A percentile compares a stretch with the other conserved stretches of the same genome.
These are phyloP conservation scores for Volvariella volvacea DNA, from an alignment of 1,284 basidiomycete species.

Conservation along the genomic window DNA sequence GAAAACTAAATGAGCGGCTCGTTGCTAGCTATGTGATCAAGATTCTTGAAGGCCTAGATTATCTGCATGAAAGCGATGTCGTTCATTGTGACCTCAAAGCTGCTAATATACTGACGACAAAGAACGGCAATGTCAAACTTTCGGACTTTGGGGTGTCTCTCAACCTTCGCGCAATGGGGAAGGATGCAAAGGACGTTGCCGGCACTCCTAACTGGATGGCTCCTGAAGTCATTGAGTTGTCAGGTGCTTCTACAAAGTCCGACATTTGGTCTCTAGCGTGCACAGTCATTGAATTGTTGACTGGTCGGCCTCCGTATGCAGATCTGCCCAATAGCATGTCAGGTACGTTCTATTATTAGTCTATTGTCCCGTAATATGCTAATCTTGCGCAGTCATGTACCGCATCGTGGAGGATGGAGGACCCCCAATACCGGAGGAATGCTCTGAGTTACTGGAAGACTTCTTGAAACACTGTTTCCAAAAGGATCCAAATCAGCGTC, in stretches of 20 bases:
- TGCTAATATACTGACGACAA: conserved; percentile 96
- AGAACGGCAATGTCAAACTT: conserved; percentile 95
- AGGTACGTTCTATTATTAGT: conserved; percentile 37
- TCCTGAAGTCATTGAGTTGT: conserved; percentile 87
- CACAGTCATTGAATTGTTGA: conserved; percentile 89
- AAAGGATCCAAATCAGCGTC: conserved; percentile 78
- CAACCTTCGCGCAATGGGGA: conserved; percentile 92
- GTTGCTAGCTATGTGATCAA: conserved; percentile 89
- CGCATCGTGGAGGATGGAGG: conserved; percentile 89
- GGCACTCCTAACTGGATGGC: conserved; percentile 99
- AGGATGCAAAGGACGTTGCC: conserved; percentile 82
- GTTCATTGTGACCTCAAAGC: conserved; percentile 95
- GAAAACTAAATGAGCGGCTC: conserved; percentile 84
- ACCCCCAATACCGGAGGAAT: conserved; percentile 79
- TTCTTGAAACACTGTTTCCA: conserved; percentile 84
- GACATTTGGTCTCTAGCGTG: conserved; percentile 94
- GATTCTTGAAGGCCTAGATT: conserved; percentile 88
- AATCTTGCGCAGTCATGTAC: conserved; percentile 69
- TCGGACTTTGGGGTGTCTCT: conserved; percentile 99
- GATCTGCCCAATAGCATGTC: conserved; percentile 84
- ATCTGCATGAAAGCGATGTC: conserved; percentile 78
- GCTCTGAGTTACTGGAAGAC: conserved; percentile 67
- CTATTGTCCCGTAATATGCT: conserved; percentile 1
- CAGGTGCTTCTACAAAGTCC: conserved; percentile 67
- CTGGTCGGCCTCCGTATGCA: conserved; percentile 86